Base-by-base conservation (phyloP, 805 yeast species). In the Blastobotrys chiropterorum region DNA sequence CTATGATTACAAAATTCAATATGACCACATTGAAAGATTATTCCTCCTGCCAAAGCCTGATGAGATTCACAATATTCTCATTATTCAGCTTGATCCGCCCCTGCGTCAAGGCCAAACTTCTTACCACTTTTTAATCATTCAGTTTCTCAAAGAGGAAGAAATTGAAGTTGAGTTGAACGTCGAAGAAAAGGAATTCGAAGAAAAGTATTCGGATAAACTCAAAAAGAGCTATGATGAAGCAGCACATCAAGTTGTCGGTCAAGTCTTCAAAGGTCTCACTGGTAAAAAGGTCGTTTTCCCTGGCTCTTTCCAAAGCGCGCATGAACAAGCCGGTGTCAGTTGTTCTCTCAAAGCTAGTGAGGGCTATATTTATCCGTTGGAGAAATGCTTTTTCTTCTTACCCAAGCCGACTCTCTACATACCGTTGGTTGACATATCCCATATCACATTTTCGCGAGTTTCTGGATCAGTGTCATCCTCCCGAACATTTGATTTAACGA, bases 101-200 rank as follows among this genome's bases (percentile, higher is more conserved):
- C 74, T 94, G 58, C 83, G 98, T 67, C 99, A 94, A 72, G 99
- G 99, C 51, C 98, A 94, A 72, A 94, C 99, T 0, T 81, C 96
- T 54, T 92, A 94, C 64, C 95, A 97, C 41, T 94, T 88, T 67
- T 73, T 94, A 65, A 92, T 90, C 13, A 71, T 92, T 67, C 99
- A 94, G 71, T 88, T 94, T 64, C 80, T 85, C 55, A 81, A 83
- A 50, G 96, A 90, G 57, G 99, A 94, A 68, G 96, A 87, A 64
- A 79, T 88, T 47, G 97, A 90, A 67, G 83, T 92, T 39, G 96
- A 89, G 64, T 75, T 94, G 61, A 90, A 94, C 65, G 67, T 94
- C 17, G 82, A 83, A 40, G 96, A 90, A 44, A 87, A 80, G 43
- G 97, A 87, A 61, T 90, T 81, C 65, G 83, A 85, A 56, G 70